phyloP scores from a whole-genome alignment of 176 grass and related monocot genomes.

The Lolium perenne region DNA sequence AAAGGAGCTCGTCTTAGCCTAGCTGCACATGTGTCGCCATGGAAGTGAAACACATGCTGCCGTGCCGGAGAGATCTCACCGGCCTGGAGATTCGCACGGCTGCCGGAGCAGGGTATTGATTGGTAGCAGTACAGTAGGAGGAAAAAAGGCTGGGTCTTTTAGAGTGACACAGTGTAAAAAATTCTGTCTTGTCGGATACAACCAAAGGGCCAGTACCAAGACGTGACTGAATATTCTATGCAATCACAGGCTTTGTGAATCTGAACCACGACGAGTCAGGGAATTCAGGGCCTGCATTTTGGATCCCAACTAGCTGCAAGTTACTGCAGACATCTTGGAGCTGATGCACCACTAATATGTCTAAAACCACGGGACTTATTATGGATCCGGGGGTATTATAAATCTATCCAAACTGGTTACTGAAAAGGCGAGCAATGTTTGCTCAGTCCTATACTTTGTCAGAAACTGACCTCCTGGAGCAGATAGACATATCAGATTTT shows the following conservation, averaged over 20 bases:
- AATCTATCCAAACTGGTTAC: neutral
- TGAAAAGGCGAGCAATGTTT: neutral
- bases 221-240: constrained; percentile 35
- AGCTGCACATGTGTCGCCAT: constrained; percentile 23
- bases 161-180: constrained; percentile 36
- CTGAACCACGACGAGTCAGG: no score
- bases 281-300: no score
- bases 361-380: no score
- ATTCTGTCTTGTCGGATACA: constrained; percentile 41
- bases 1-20: neutral
- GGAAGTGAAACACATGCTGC: constrained; percentile 26
- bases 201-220: constrained; percentile 51
- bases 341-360: no score
- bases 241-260: constrained; percentile 17
- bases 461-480: neutral
- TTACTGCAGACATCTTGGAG: no score
- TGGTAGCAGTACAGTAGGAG: neutral
- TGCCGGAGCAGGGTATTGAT: constrained; percentile 1
- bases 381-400: no score
- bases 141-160: constrained; percentile 19
- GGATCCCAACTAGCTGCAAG: no score
- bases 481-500: neutral
- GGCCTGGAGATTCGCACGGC: constrained; percentile 37
- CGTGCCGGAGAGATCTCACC: constrained; percentile 41
- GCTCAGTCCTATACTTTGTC: neutral